Base-by-base conservation (phyloP, 164 flowering plant genomes). In the Houttuynia cordata region DNA sequence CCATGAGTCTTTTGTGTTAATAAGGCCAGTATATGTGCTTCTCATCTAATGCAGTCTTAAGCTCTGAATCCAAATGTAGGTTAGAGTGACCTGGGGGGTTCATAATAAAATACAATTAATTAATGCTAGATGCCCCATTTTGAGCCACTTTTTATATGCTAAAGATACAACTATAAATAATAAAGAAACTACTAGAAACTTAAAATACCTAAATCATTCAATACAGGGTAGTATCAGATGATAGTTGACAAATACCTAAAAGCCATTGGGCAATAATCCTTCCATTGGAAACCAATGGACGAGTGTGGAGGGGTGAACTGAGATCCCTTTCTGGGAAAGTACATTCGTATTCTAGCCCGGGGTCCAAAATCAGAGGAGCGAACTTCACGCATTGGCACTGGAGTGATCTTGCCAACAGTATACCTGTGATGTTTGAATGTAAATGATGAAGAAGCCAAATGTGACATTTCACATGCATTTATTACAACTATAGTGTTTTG, bases 261-360 rank as follows among this genome's bases (percentile, higher is more conserved):
- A 60, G 87, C 97, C 97, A 91, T 91, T 49, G 99, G 97, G 74
- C 99, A 94, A 63, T 91, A 91, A 65, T 94, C 99, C 70, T 87
- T 91, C 99, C 99, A 94, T 45, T 75, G 69, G 74, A 94, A 94
- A 67, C 80, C 87, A 58, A 85, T 57, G 21, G 97, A 90, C 63
- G 71, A 54, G 73, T 91, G 99, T 55, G 95, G 78, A 69, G 99
- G 97, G 55, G 99, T 94, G 69, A 83, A 74, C 63, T 80, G 82
- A 61, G 99, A 90, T 42, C 99, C 99, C 66, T 79, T 77, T 64
- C 73, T 73, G 15, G 97, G 97, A 59, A 94, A 94, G 69, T 78
- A 86, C 97, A 90, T 82, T 70, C 74, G 74, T 69, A 88, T 86
- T 77, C 97, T 81, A 24, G 97, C 99, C 61, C 74, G 79, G 63